Percentiles rank a stretch among this genome's conserved stretches.
phyloP scores from a whole-genome alignment of 805 yeast species.

The Candida anglica region DNA sequence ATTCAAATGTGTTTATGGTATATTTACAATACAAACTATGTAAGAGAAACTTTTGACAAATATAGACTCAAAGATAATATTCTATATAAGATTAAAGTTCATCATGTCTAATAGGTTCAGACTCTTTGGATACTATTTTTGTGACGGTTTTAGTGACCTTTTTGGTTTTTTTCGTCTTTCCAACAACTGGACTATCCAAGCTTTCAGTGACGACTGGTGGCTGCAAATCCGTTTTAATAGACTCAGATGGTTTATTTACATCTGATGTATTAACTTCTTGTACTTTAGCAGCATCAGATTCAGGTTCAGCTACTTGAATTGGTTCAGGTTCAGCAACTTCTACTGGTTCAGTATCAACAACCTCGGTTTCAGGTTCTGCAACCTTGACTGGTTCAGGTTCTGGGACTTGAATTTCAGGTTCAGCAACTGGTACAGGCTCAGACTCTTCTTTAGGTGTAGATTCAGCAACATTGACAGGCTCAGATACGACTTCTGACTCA shows the following conservation, averaged over 20 bases:
- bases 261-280: no score
- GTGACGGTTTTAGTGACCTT: conserved; percentile 4
- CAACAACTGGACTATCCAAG: no score
- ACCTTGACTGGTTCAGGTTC: not conserved
- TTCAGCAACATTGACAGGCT: not conserved
- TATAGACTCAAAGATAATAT: no score
- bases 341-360: conserved; percentile 3
- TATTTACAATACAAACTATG: no score
- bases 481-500: not conserved
- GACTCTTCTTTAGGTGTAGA: not conserved
- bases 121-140: conserved; percentile 6
- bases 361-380: conserved; percentile 1
- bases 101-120: conserved; percentile 10
- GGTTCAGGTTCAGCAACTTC: conserved; percentile 3
- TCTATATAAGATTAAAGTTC: conserved; percentile 7
- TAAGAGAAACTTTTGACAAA: no score
- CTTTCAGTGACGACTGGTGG: no score
- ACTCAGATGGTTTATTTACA: no score
- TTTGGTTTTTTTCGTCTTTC: conserved; percentile 9
- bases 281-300: not conserved
- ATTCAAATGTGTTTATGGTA: not conserved
- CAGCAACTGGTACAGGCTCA: conserved; percentile 1
- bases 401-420: no score
- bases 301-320: not conserved
- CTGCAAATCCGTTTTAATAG: no score